Evolutionary conservation across 2,329 filamentous ascomycete genomes (phyloP).

Genomic region (Fusarium zealandicum): DNA sequence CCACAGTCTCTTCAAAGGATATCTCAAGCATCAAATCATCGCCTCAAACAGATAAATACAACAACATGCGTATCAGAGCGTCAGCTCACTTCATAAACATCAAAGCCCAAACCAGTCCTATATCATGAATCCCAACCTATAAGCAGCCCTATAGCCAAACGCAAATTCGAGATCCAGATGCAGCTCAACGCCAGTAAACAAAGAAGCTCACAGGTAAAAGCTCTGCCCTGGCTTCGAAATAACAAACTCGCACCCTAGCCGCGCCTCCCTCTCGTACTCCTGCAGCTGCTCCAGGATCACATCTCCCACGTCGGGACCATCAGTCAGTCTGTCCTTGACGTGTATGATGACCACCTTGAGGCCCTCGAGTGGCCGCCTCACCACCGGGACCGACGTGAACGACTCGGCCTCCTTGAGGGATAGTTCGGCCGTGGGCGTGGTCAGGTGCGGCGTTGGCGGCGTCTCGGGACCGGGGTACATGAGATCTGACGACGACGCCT

Average conservation of each 20-base stretch:
- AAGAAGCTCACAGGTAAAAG: conserved; percentile 53
- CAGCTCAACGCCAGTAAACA: conserved; percentile 14
- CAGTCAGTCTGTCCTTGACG: conserved; percentile 83
- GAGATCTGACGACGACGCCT: conserved; percentile 32
- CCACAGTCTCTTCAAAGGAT: neutral
- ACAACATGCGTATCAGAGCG: conserved; percentile 1
- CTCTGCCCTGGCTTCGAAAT: conserved; percentile 72
- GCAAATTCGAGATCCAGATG: conserved; percentile 4
- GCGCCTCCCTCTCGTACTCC: conserved; percentile 68
- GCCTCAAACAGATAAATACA: neutral
- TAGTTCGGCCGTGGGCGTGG: conserved; percentile 58
- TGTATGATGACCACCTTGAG: conserved; percentile 89
- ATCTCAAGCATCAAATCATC: conserved; percentile 11
- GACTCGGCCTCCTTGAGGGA: conserved; percentile 50
- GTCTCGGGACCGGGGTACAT: conserved; percentile 43
- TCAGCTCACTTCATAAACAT: conserved; percentile 4
- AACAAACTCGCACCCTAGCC: conserved; percentile 81
- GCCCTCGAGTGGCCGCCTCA: conserved; percentile 67
- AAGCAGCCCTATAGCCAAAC: neutral
- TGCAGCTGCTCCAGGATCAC: conserved; percentile 74
- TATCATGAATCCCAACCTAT: conserved; percentile 9
- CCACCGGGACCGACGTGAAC: conserved; percentile 28
- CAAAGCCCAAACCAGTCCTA: conserved; percentile 15
- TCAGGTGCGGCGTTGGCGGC: conserved; percentile 55
- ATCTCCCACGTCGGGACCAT: conserved; percentile 70